Evolutionary conservation across 257 asterid genomes (phyloP), one percentile per base, ranked within the genome.

Genomic region (Vinca minor): DNA sequence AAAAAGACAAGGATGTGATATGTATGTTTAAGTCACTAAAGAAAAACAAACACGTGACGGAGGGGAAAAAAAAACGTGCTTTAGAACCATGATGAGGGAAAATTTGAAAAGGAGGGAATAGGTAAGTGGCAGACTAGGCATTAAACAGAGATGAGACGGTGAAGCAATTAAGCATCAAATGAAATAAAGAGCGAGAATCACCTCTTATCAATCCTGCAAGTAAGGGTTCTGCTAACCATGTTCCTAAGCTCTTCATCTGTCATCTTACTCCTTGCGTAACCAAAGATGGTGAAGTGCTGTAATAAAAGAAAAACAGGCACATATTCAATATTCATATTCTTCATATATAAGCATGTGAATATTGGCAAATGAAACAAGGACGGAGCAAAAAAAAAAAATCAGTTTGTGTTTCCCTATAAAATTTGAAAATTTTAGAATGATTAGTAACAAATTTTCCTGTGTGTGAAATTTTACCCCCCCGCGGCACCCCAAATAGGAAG

Each of bases 221-320:
- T 87, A 72, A 92, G 99, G 17, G 98, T 92, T 72, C 42, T 84
- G 85, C 96, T 85, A 76, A 92, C 94, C 94, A 92, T 89, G 70
- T 75, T 70, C 72, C 99, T 78, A 56, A 92, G 78, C 68, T 92
- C 96, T 10, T 72, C 85, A 81, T 92, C 96, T n/a, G 88, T 92
- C 98, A 92, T 92, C 96, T 87, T 87, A 77, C 96, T 92, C 79
- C 98, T 92, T 11, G 96, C 95, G 74, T 92, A 92, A 57, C 98
- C 98, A 54, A 79, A 92, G 64, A 89, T 75, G 28, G 96, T 81
- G 78, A 92, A 92, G 72, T 89, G 89, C 98, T 89, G 94, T 67
- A 73, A 72, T 59, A 47, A 72, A 52, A n/a, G 63, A 50, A 69
- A 47, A 12, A 49, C 10, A 38, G n/a, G 11, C 13, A 54, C 10